phyloP scores from a whole-genome alignment of 2,329 filamentous ascomycete genomes.

The Clarireedia sp. region DNA sequence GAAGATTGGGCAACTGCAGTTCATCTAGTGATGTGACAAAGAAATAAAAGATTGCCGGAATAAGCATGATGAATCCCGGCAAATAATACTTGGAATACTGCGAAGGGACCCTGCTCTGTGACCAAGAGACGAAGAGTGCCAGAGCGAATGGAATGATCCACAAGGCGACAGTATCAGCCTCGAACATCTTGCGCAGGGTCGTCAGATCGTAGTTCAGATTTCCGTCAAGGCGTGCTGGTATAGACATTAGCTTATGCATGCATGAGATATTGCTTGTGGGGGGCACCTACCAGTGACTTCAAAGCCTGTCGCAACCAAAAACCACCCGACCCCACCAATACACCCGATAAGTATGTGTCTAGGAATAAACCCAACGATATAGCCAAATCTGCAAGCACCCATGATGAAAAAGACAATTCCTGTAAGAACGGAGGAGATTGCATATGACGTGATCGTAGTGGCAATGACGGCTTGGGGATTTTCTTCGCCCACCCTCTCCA shows the following conservation, averaged over 20 bases:
- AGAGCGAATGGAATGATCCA: constrained; percentile 77
- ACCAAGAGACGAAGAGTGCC: constrained; percentile 65
- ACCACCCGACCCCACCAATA: constrained; percentile 95
- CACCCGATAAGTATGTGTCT: constrained; percentile 94
- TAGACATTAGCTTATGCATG: neutral
- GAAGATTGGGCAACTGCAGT: constrained; percentile 58
- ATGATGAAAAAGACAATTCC: constrained; percentile 88
- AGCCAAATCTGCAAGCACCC: constrained; percentile 79
- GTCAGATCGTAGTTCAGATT: constrained; percentile 73
- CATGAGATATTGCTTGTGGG: neutral
- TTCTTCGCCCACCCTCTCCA: constrained; percentile 67
- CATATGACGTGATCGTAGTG: constrained; percentile 88
- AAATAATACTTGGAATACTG: constrained; percentile 85
- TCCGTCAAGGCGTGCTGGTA: constrained; percentile 70
- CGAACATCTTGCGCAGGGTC: constrained; percentile 68
- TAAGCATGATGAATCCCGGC: constrained; percentile 74
- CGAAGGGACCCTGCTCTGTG: constrained; percentile 68
- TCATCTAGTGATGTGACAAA: constrained; percentile 62
- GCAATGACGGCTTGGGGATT: constrained; percentile 82
- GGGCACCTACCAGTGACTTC: constrained; percentile 54
- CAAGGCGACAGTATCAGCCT: constrained; percentile 65
- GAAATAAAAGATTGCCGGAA: constrained; percentile 71
- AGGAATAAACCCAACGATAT: constrained; percentile 93
- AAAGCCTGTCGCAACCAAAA: constrained; percentile 82
- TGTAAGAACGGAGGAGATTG: constrained; percentile 83